Evolutionary conservation across 306 rosid genomes (phyloP).

Genomic region (Sicyos baderoa): DNA sequence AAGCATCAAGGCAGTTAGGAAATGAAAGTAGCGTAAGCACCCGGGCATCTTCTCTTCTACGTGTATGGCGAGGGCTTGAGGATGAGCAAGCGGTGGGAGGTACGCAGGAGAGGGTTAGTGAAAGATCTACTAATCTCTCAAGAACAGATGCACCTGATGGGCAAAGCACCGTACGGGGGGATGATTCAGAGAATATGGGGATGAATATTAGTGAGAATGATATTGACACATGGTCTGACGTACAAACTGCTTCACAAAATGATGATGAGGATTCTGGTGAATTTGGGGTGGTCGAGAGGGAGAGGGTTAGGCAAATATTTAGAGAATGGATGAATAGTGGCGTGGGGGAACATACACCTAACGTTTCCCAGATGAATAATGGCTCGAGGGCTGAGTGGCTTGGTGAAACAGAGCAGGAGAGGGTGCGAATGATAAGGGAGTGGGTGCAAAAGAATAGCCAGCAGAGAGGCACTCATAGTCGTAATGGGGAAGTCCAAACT

Average conservation of each 20-base stretch:
- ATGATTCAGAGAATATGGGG: conserved; percentile 38
- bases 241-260: conserved; percentile 51
- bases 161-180: conserved; percentile 30
- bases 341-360: conserved; percentile 39
- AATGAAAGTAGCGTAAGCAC: conserved; percentile 54
- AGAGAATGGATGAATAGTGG: conserved; percentile 84
- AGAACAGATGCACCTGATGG: conserved; percentile 31
- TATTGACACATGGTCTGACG: conserved; percentile 60
- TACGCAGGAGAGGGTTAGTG: conserved; percentile 54
- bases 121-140: conserved; percentile 32
- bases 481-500: conserved; percentile 55
- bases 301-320: conserved; percentile 79
- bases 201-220: conserved; percentile 53
- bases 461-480: conserved; percentile 47
- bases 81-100: conserved; percentile 64
- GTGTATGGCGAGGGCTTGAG: conserved; percentile 79
- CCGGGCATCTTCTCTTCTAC: conserved; percentile 60
- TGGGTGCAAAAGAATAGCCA: conserved; percentile 73
- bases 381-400: conserved; percentile 59
- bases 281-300: conserved; percentile 76
- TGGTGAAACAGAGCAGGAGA: conserved; percentile 84
- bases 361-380: conserved; percentile 37
- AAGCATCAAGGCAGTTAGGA: conserved; percentile 38
- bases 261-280: conserved; percentile 58
- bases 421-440: conserved; percentile 77